Evolutionary conservation across 2,329 filamentous ascomycete genomes (phyloP).

Genomic region (Alternaria gaisen): DNA sequence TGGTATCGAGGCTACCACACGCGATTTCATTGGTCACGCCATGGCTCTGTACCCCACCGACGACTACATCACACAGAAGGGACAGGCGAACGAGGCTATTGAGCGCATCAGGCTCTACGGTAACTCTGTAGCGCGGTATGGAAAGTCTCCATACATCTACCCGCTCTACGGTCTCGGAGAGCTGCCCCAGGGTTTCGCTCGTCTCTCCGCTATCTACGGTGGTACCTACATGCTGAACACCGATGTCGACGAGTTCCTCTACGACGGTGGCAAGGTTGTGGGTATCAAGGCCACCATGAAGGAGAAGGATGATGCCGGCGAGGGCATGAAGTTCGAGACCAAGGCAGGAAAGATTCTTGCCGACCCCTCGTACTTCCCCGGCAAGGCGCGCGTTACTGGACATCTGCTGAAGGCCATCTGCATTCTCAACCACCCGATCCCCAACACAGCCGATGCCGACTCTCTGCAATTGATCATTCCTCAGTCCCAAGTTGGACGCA

Average conservation of each 20-base stretch:
- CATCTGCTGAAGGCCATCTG: constrained; percentile 97
- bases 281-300: constrained; percentile 99
- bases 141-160: constrained; percentile 99
- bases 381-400: constrained; percentile 85
- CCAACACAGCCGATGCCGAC: constrained; percentile 87
- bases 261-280: constrained; percentile 83
- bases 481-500: constrained; percentile 94
- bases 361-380: constrained; percentile 95
- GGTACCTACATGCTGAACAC: constrained; percentile 99
- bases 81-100: constrained; percentile 82
- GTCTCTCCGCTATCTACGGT: constrained; percentile 96
- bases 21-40: constrained; percentile 96
- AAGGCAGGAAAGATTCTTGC: constrained; percentile 96
- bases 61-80: constrained; percentile 78
- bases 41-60: constrained; percentile 97
- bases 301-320: constrained; percentile 76
- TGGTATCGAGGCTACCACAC: constrained; percentile 84
- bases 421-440: constrained; percentile 93
- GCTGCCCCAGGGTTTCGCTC: constrained; percentile 96
- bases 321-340: constrained; percentile 90
- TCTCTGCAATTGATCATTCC: constrained; percentile 96
- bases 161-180: constrained; percentile 97
- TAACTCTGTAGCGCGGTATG: constrained; percentile 96
- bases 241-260: constrained; percentile 86
- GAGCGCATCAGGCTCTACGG: constrained; percentile 95